phyloP scores from a whole-genome alignment of 805 yeast species.

The Helenozyma rhizophorensis region DNA sequence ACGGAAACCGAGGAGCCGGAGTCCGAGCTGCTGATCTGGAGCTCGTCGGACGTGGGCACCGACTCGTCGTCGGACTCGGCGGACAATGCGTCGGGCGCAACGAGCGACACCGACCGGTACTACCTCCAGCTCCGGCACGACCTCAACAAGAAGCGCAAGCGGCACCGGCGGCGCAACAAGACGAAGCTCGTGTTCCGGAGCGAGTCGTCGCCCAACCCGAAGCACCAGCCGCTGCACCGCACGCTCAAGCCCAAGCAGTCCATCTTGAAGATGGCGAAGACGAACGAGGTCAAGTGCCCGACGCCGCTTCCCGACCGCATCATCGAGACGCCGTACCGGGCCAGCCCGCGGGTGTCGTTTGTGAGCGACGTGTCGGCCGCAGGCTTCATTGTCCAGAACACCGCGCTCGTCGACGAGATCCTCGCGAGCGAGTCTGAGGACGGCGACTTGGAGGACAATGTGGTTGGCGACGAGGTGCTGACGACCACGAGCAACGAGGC shows the following conservation, averaged over 20 bases:
- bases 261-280: slow-evolving; percentile 25
- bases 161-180: neutral
- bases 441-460: too few relatives aligned
- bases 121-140: slow-evolving; percentile 12
- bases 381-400: slow-evolving; percentile 4
- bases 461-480: too few relatives aligned
- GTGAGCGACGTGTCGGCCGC: slow-evolving; percentile 5
- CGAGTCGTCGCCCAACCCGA: slow-evolving; percentile 11
- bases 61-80: slow-evolving; percentile 2
- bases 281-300: neutral
- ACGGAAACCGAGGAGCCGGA: slow-evolving; percentile 20
- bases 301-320: neutral
- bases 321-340: slow-evolving; percentile 4
- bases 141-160: slow-evolving; percentile 8
- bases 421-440: too few relatives aligned
- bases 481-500: too few relatives aligned
- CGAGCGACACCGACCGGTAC: slow-evolving; percentile 17
- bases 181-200: neutral
- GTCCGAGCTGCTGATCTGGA: slow-evolving; percentile 5
- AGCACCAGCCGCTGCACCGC: slow-evolving; percentile 41
- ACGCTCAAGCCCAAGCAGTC: slow-evolving; percentile 37
- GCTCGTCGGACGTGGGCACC: neutral
- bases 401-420: too few relatives aligned
- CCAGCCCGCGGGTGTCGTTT: slow-evolving; percentile 15
- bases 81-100: slow-evolving; percentile 2